Percentiles rank a stretch among this genome's conserved stretches.
Evolutionary conservation across 176 grass and related monocot species (phyloP).

Genomic region (Carex parvula): DNA sequence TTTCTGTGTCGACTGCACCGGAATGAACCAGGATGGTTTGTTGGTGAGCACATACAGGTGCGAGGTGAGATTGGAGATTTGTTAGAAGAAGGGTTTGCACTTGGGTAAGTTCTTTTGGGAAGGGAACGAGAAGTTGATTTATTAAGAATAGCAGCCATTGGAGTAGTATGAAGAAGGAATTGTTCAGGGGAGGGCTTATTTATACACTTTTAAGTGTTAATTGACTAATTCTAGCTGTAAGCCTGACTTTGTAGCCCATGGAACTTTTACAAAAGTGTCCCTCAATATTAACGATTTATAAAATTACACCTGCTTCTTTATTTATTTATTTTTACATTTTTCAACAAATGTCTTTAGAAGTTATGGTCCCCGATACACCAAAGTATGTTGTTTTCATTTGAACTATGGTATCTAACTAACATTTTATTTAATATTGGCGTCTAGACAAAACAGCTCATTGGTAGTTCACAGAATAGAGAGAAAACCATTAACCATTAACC

Average conservation of each 20-base stretch:
- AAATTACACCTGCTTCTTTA: not conserved
- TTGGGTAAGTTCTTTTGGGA: not conserved
- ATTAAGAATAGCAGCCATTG: constrained; percentile 32
- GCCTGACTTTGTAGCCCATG: not conserved
- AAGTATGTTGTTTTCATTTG: not conserved
- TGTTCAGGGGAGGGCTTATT: not conserved
- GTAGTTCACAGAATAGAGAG: not conserved
- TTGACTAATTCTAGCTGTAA: not conserved
- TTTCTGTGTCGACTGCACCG: constrained; percentile 62
- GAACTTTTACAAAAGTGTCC: not conserved
- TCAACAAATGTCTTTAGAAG: not conserved
- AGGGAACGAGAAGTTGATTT: not conserved
- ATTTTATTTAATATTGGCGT: not conserved
- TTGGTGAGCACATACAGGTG: constrained; percentile 70
- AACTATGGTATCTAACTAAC: not conserved
- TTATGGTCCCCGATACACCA: not conserved
- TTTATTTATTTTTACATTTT: not conserved
- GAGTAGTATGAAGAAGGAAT: not conserved
- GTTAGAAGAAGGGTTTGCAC: not conserved
- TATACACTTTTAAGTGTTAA: not conserved
- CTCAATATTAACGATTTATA: not conserved
- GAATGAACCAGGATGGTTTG: constrained; percentile 74
- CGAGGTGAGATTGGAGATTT: not conserved
- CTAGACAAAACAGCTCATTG: not conserved
- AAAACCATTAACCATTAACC: too few relatives aligned